Conservation (phyloP, 2,329 filamentous ascomycete genomes). For the Aquanectria penicillioides region DNA sequence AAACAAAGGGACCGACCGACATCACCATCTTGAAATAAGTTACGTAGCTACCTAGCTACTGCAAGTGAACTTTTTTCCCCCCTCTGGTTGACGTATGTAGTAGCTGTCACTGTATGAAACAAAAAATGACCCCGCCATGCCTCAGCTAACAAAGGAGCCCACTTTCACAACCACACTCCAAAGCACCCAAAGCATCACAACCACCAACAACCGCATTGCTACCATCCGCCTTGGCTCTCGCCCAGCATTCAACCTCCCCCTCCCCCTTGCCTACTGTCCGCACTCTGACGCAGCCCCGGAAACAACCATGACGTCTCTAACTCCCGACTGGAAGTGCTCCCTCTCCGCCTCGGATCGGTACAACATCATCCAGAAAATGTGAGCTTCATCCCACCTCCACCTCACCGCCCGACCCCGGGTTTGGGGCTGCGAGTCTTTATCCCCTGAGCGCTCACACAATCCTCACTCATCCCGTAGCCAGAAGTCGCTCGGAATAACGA, state of each 20-base stretch:
- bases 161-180: slow-evolving; percentile 1
- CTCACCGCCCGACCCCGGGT: no score
- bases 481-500: slow-evolving; percentile 41
- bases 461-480: slow-evolving; percentile 36
- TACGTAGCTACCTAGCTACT: no score
- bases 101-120: no score
- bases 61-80: no score
- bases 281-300: no score
- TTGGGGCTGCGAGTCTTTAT: no score
- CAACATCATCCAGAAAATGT: slow-evolving; percentile 66
- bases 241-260: background rate
- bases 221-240: background rate
- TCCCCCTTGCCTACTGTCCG: no score
- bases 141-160: background rate
- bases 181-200: slow-evolving; percentile 10
- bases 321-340: slow-evolving; percentile 58
- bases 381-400: slow-evolving; percentile 10
- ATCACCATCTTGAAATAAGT: no score
- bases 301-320: slow-evolving; percentile 27
- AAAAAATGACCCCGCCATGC: background rate
- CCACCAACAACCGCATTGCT: background rate
- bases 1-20: no score
- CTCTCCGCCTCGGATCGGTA: slow-evolving; percentile 70
- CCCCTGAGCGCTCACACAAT: slow-evolving; percentile 2
- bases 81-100: background rate